These are phyloP conservation scores for Sporothrix curviconia DNA, from an alignment of 2,329 filamentous ascomycete species.

Conservation along the genomic window DNA sequence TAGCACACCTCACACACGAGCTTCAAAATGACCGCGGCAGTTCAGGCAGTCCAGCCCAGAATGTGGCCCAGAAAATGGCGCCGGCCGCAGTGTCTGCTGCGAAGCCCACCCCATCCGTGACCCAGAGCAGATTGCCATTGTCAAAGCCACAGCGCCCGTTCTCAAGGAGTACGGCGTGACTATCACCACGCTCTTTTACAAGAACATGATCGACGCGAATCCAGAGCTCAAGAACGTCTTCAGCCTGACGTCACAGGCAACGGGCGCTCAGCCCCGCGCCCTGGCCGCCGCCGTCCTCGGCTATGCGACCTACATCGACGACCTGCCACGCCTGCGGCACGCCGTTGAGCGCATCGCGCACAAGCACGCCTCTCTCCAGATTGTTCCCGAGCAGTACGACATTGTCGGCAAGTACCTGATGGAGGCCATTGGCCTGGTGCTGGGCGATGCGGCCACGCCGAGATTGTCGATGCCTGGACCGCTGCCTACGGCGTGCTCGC, in stretches of 20 bases:
- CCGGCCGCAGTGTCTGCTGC: background rate
- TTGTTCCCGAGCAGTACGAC: slow-evolving; percentile 62
- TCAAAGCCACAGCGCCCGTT: slow-evolving; percentile 72
- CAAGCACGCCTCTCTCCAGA: slow-evolving; percentile 67
- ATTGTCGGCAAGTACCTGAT: slow-evolving; percentile 65
- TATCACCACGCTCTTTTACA: slow-evolving; percentile 70
- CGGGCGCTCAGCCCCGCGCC: slow-evolving; percentile 61
- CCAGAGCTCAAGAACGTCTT: slow-evolving; percentile 64
- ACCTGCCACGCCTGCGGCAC: slow-evolving; percentile 52
- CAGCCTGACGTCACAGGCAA: slow-evolving; percentile 62
- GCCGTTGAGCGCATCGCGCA: slow-evolving; percentile 64
- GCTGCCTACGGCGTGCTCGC: slow-evolving; percentile 67
- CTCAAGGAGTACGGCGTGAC: slow-evolving; percentile 60
- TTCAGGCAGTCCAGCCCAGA: background rate
- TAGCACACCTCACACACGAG: too few relatives aligned
- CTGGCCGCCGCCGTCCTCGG: slow-evolving; percentile 63
- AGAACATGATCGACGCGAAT: slow-evolving; percentile 56
- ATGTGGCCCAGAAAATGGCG: background rate
- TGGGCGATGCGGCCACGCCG: slow-evolving; percentile 61
- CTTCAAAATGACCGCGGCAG: background rate
- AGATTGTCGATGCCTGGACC: slow-evolving; percentile 64
- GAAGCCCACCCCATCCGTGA: slow-evolving; percentile 36
- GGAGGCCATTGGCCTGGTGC: slow-evolving; percentile 58
- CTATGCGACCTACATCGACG: slow-evolving; percentile 67
- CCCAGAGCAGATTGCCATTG: slow-evolving; percentile 59